Conservation (phyloP, 768 basidiomycete species). For the Coprinopsis sp. region DNA sequence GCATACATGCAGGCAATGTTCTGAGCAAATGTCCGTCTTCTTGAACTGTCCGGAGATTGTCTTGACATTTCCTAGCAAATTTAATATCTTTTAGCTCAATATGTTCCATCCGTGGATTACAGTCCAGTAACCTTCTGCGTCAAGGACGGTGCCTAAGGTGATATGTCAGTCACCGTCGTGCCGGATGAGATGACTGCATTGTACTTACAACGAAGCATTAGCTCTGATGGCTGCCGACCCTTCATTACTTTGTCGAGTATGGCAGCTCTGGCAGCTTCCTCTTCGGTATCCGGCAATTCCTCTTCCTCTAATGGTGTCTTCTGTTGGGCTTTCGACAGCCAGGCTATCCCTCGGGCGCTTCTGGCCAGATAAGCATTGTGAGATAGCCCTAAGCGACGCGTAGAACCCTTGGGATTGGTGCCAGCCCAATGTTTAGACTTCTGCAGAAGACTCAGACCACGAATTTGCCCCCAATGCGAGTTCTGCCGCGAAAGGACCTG, state of each 20-base stretch:
- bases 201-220: constrained; percentile 84
- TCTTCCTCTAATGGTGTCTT: constrained; percentile 23
- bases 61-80: constrained; percentile 67
- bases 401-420: background rate
- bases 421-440: constrained; percentile 2
- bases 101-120: constrained; percentile 18
- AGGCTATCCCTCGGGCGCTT: constrained; percentile 25
- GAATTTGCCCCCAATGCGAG: constrained; percentile 1
- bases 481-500: constrained; percentile 1
- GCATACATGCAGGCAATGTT: constrained; percentile 87
- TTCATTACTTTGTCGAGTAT: constrained; percentile 85
- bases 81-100: constrained; percentile 6
- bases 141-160: constrained; percentile 74
- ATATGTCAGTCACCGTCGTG: constrained; percentile 11
- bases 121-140: constrained; percentile 60
- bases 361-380: background rate
- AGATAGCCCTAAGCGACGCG: background rate
- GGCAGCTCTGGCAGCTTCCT: constrained; percentile 66
- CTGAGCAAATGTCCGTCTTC: constrained; percentile 81
- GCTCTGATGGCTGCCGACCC: constrained; percentile 81
- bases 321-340: constrained; percentile 29
- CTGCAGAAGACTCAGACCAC: background rate
- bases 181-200: constrained; percentile 9
- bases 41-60: constrained; percentile 88
- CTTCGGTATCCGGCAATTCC: constrained; percentile 41